Evolutionary conservation across 2,329 filamentous ascomycete species (phyloP).

Genomic region (Fusarium sp.): DNA sequence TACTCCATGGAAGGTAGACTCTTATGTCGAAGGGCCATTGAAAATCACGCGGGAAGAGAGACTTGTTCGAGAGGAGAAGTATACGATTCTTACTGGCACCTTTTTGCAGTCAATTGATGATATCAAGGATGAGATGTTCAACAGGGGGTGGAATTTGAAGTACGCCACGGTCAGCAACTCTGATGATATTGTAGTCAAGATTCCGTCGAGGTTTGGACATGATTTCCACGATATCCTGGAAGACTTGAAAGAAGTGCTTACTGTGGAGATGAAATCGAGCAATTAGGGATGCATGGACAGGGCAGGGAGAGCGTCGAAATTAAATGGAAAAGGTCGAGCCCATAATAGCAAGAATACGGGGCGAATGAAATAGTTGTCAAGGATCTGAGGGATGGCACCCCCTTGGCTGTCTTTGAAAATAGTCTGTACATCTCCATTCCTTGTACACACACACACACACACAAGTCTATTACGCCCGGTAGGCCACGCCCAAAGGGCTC

Average conservation of each 20-base stretch:
- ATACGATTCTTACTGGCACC: not conserved
- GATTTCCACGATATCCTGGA: not conserved
- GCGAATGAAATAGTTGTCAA: constrained; percentile 68
- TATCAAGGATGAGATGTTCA: not conserved
- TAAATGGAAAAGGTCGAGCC: not conserved
- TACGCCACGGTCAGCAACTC: not conserved
- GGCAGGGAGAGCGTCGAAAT: not conserved
- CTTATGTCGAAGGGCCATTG: not conserved
- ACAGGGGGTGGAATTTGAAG: not conserved
- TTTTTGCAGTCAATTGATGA: not conserved
- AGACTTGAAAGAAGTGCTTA: not conserved
- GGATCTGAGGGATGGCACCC: constrained; percentile 86
- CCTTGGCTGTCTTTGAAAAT: constrained; percentile 85
- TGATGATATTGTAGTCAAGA: not conserved
- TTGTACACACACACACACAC: too few species aligned
- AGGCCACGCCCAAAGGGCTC: too few species aligned
- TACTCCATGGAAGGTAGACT: not conserved
- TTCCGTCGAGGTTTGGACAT: not conserved
- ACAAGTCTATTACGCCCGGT: too few species aligned
- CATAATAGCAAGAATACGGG: not conserved
- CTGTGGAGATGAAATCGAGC: not conserved
- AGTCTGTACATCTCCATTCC: too few species aligned
- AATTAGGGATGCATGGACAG: not conserved
- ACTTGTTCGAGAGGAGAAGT: not conserved
- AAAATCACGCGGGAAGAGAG: not conserved